Evolutionary conservation across 306 rosid genomes (phyloP).

Genomic region (Hippophae rhamnoides): DNA sequence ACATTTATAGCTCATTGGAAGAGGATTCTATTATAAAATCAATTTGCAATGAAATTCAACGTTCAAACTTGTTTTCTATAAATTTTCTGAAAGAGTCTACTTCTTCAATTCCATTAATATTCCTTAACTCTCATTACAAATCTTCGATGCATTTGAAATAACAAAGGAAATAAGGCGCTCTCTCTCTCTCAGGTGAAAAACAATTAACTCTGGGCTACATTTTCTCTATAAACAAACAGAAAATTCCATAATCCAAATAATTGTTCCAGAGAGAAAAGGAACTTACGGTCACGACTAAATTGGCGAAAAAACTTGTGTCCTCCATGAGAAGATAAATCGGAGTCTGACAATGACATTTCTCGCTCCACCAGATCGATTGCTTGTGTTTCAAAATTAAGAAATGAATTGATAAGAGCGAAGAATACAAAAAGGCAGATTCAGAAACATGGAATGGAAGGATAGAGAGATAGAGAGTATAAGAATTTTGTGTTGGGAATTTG

Average conservation of each 20-base stretch:
- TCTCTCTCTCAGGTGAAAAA: neutral
- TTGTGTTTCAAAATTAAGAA: conserved; percentile 6
- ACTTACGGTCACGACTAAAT: conserved; percentile 72
- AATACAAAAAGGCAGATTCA: conserved; percentile 1
- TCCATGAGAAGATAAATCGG: conserved; percentile 46
- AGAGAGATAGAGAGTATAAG: conserved; percentile 14
- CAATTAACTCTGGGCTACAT: neutral
- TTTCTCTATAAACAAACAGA: conserved; percentile 19
- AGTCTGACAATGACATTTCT: conserved; percentile 78
- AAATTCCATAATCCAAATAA: neutral
- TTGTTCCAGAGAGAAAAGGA: conserved; percentile 6
- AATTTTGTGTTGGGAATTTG: conserved; percentile 3
- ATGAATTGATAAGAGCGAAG: neutral
- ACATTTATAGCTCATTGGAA: neutral
- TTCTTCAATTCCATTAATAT: neutral
- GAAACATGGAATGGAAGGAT: neutral
- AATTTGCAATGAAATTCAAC: neutral
- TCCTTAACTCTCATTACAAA: neutral
- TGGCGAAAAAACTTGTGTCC: conserved; percentile 62
- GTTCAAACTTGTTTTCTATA: neutral
- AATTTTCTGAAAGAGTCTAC: neutral
- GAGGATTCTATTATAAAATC: neutral
- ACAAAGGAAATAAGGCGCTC: neutral
- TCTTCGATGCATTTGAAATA: too few species aligned
- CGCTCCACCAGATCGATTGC: conserved; percentile 13